These are phyloP conservation scores for Metschnikowia hibisci DNA, from an alignment of 805 yeast species.

Conservation along the genomic window DNA sequence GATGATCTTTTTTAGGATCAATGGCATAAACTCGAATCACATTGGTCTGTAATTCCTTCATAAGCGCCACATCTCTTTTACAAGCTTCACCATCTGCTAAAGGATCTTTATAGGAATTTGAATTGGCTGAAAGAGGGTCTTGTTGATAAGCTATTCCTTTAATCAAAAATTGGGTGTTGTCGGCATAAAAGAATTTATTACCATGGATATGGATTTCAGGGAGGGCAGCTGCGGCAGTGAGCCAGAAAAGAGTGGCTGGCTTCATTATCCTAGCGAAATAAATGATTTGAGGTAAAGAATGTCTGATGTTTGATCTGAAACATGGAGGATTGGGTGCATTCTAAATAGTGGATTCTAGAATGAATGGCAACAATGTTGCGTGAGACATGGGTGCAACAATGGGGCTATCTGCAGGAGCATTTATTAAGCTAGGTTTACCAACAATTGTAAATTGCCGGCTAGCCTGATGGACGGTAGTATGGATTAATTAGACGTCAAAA, in stretches of 20 bases:
- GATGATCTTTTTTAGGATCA: conserved; percentile 60
- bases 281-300: not conserved
- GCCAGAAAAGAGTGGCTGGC: conserved; percentile 22
- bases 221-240: conserved; percentile 20
- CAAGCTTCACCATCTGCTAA: conserved; percentile 60
- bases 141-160: conserved; percentile 79
- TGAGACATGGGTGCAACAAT: not conserved
- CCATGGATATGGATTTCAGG: conserved; percentile 63
- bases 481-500: no score
- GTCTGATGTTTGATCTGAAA: not conserved
- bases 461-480: no score
- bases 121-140: conserved; percentile 44
- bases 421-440: no score
- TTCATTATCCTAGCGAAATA: conserved; percentile 30
- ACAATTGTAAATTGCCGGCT: no score
- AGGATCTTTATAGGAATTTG: conserved; percentile 59
- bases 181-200: conserved; percentile 70
- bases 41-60: conserved; percentile 59
- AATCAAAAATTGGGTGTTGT: conserved; percentile 74
- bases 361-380: no score
- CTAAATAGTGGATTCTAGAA: no score
- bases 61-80: conserved; percentile 70
- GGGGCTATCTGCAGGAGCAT: not conserved
- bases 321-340: not conserved
- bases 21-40: conserved; percentile 75